Percentiles rank a stretch among this genome's conserved stretches.
Conservation (phyloP, 495 filamentous ascomycete species). For the Xylaria curta region DNA sequence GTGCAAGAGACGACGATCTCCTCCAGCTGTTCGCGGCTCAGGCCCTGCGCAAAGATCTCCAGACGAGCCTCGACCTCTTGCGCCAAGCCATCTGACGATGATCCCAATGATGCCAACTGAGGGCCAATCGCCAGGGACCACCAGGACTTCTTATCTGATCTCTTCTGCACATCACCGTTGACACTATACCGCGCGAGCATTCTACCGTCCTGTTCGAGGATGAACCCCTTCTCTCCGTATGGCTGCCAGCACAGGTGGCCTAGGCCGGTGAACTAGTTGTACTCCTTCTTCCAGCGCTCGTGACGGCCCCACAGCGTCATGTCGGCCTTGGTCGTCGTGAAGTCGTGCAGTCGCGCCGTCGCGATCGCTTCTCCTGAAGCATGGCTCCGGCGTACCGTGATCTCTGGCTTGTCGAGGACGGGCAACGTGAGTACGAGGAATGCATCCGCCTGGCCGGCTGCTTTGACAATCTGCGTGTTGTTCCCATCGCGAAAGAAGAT, state of each 20-base stretch:
- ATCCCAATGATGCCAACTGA: background rate
- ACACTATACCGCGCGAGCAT: slow-evolving; percentile 5
- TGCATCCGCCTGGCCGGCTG: background rate
- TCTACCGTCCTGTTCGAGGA: slow-evolving; percentile 4
- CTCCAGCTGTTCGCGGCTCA: slow-evolving; percentile 12
- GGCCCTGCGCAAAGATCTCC: slow-evolving; percentile 13
- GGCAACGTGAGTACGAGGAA: slow-evolving; percentile 2
- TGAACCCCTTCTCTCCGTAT: background rate
- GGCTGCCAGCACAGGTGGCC: slow-evolving; percentile 8
- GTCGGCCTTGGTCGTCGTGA: slow-evolving; percentile 11
- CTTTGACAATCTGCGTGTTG: slow-evolving; percentile 2
- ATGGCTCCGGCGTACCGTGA: background rate
- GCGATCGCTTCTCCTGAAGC: background rate
- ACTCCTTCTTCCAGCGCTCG: slow-evolving; percentile 10
- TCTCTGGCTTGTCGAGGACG: background rate
- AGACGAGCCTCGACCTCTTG: slow-evolving; percentile 12
- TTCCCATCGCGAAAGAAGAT: background rate
- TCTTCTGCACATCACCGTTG: background rate
- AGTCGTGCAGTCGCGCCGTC: background rate
- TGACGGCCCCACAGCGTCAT: slow-evolving; percentile 15
- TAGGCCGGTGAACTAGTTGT: slow-evolving; percentile 3
- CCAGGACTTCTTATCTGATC: background rate
- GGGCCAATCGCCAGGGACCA: background rate
- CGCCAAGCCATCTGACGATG: background rate
- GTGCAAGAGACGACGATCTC: slow-evolving; percentile 11